Conservation (phyloP, 2,329 filamentous ascomycete species). For the Fusarium guadeloupense region DNA sequence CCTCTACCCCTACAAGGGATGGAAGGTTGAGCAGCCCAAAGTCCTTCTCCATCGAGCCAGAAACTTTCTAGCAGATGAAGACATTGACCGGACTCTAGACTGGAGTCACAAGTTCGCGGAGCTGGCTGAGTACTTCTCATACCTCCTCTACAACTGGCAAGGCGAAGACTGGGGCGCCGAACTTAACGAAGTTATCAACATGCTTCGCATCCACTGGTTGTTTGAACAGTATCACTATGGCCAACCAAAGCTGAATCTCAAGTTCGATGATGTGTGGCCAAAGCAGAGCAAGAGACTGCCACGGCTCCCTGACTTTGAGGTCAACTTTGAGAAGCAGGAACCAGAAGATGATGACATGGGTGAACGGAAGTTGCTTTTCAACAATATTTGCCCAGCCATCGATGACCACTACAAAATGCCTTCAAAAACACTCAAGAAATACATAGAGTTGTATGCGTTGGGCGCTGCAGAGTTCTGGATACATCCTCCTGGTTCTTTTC, state of each 20-base stretch:
- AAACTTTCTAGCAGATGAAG: conserved; percentile 61
- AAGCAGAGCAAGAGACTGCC: conserved; percentile 43
- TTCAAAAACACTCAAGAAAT: conserved; percentile 12
- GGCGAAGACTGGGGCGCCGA: conserved; percentile 44
- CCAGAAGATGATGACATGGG: conserved; percentile 7
- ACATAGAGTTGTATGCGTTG: conserved; percentile 16
- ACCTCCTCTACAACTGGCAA: conserved; percentile 41
- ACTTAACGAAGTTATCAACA: conserved; percentile 45
- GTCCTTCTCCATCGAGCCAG: conserved; percentile 46
- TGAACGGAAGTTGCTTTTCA: conserved; percentile 27
- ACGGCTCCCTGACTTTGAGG: conserved; percentile 30
- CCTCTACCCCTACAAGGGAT: conserved; percentile 46
- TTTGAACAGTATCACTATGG: conserved; percentile 51
- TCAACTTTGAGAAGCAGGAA: not conserved
- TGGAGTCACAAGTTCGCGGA: conserved; percentile 53
- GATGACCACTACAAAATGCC: conserved; percentile 42
- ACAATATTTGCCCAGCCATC: conserved; percentile 17
- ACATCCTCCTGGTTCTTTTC: not conserved
- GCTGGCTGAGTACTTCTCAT: conserved; percentile 52
- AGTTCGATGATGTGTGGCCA: conserved; percentile 34
- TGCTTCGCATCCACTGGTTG: conserved; percentile 48
- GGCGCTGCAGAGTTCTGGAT: conserved; percentile 25
- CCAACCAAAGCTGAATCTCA: conserved; percentile 38
- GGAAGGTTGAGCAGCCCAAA: conserved; percentile 47
- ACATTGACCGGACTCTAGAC: conserved; percentile 52